Evolutionary conservation across 495 filamentous ascomycete genomes (phyloP).

Genomic region (Xylaria telfairii): DNA sequence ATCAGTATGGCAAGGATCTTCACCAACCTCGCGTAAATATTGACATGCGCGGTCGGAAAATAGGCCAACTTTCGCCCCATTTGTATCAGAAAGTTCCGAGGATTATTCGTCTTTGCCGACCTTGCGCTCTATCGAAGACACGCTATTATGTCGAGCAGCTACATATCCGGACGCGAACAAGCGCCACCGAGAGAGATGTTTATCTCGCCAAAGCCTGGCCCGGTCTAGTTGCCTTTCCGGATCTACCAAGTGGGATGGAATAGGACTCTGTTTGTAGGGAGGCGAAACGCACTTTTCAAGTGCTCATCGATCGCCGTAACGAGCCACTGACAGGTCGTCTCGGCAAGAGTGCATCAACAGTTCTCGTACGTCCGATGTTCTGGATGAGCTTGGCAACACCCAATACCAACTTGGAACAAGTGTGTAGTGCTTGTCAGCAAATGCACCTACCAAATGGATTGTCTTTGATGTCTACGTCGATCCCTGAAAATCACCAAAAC

Average conservation of each 20-base stretch:
- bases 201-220: conserved; percentile 6
- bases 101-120: conserved; percentile 11
- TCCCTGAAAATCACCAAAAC: background rate
- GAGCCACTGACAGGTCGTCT: conserved; percentile 5
- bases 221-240: background rate
- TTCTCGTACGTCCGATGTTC: background rate
- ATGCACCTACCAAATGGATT: conserved; percentile 1
- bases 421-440: background rate
- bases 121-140: conserved; percentile 11
- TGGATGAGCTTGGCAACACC: conserved; percentile 15
- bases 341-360: background rate
- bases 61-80: conserved; percentile 20
- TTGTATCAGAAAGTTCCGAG: conserved; percentile 25
- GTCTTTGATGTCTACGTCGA: conserved; percentile 3
- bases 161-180: conserved; percentile 12
- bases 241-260: background rate
- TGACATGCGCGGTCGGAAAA: conserved; percentile 23
- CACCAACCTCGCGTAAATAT: conserved; percentile 27
- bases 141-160: conserved; percentile 19
- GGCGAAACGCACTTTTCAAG: conserved; percentile 16
- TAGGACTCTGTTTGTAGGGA: background rate
- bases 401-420: background rate
- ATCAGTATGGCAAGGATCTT: conserved; percentile 23
- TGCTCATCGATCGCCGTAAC: background rate
- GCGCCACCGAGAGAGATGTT: conserved; percentile 10